Evolutionary conservation across 805 yeast genomes (phyloP).

Genomic region (Ogataea saltuana): DNA sequence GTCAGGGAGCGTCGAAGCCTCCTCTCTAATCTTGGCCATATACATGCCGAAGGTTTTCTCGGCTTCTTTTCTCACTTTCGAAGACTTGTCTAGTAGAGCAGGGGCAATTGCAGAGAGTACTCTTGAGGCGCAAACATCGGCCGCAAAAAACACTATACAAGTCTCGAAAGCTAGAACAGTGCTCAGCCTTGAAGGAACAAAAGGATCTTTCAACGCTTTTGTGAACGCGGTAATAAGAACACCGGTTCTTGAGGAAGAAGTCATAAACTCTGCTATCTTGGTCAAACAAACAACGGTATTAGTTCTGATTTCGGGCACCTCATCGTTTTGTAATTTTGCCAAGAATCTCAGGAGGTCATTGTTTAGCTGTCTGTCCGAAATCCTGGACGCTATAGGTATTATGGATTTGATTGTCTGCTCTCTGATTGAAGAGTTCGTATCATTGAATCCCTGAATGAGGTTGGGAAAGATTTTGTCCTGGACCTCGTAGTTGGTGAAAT

Average conservation of each 20-base stretch:
- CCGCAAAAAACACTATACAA: conserved; percentile 64
- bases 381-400: conserved; percentile 55
- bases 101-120: conserved; percentile 84
- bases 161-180: conserved; percentile 73
- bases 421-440: conserved; percentile 77
- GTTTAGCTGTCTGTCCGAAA: conserved; percentile 78
- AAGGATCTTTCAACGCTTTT: conserved; percentile 78
- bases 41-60: conserved; percentile 64
- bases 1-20: conserved; percentile 39
- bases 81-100: conserved; percentile 72
- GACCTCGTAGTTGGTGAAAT: conserved; percentile 58
- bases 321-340: conserved; percentile 81
- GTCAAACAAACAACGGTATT: conserved; percentile 72
- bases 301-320: conserved; percentile 72
- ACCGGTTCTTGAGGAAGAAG: conserved; percentile 56
- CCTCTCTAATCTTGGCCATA: conserved; percentile 52
- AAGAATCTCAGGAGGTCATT: conserved; percentile 78
- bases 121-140: conserved; percentile 76
- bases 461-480: conserved; percentile 68
- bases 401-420: conserved; percentile 74
- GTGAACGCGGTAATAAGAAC: conserved; percentile 87
- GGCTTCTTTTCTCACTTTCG: conserved; percentile 72
- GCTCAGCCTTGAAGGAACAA: conserved; percentile 69
- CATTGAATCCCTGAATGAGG: conserved; percentile 80
- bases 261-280: conserved; percentile 60